Base-by-base conservation (phyloP, 2,329 filamentous ascomycete species). In the Epichloe festucae region DNA sequence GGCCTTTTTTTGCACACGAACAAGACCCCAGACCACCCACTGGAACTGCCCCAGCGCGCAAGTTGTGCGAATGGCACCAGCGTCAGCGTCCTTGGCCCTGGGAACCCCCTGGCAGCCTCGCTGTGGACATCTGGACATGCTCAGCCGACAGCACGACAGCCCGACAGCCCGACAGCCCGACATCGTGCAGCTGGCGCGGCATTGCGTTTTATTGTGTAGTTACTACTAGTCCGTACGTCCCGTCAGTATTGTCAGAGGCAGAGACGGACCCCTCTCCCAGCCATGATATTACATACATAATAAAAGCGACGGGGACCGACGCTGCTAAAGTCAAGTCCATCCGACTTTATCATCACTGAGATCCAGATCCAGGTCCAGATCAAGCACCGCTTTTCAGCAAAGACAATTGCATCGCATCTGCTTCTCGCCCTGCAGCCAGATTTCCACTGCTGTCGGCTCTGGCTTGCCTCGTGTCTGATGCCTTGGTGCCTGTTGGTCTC, bases 201-300 rank as follows among this genome's bases (percentile, higher is more conserved):
- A 19, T 10, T 45, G 15, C 31, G 15, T 45, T 45, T 27, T 7
- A 27, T 17, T 12, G n/a, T 46, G 43, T 27, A 27, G 17, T 17
- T 17, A 17, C 17, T 17, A 17, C 17, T 17, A 17, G 23, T 7
- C 23, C 23, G 7, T 31, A 3, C 2, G 23, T 27, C 23, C 23
- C 2, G 23, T 27, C 23, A 6, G 23, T 1, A 27, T 10, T 10
- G 3, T 31, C 27, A 11, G 27, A 31, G 27, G 27, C 8, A 31
- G 27, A 31, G 27, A 31, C 27, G 17, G 44, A 52, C 60, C 64
- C 63, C 65, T 66, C 60, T 62, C 61, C 63, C 65, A 43, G 66
- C 59, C 63, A 41, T 38, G 15, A 48, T 62, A 66, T 67, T 67
- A 67, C 66, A 67, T 68, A 68, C 66, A 67, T 68, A 67, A 67